Conservation (phyloP, 768 basidiomycete genomes). For the Leccinum pellstonianum region DNA sequence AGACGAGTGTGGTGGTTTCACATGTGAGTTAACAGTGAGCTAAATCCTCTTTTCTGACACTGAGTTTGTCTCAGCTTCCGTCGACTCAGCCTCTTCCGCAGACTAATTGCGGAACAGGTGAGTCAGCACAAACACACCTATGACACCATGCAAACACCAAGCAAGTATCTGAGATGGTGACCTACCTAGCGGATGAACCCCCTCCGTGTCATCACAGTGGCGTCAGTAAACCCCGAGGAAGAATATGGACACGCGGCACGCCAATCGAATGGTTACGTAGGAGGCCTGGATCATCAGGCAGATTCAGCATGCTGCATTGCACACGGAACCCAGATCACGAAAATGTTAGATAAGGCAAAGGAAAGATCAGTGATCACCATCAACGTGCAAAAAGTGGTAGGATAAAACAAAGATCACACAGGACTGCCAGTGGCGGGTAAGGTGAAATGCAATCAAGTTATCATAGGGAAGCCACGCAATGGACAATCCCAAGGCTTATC, state of each 20-base stretch:
- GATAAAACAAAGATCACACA: not conserved
- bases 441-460: not conserved
- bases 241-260: too few species aligned
- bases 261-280: not conserved
- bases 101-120: too few species aligned
- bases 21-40: not conserved
- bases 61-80: not conserved
- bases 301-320: not conserved
- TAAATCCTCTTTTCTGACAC: not conserved
- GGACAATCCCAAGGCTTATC: not conserved
- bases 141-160: not conserved
- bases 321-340: not conserved
- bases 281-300: not conserved
- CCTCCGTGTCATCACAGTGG: not conserved
- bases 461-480: not conserved
- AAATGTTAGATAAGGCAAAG: not conserved
- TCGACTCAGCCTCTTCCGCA: not conserved
- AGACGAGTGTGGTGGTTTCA: not conserved
- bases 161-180: not conserved
- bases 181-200: not conserved
- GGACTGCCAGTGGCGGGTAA: not conserved
- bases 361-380: not conserved
- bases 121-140: not conserved
- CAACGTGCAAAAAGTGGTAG: not conserved
- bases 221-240: not conserved